Base-by-base conservation (phyloP, 768 basidiomycete species). In the Serendipita sp. region DNA sequence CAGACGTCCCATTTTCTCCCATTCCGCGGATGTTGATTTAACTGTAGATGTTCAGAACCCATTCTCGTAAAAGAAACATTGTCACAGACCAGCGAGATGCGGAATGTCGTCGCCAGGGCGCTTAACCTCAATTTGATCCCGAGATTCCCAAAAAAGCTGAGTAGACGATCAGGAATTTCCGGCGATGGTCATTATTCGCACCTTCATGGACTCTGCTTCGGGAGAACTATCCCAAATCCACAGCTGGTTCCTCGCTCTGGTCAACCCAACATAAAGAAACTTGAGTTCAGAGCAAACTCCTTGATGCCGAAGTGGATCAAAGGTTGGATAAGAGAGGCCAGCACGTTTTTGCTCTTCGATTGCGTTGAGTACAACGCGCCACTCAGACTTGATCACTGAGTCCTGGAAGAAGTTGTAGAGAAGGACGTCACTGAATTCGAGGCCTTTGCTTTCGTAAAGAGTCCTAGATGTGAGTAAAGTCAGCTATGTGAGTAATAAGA, bases 321-420 rank as follows among this genome's bases (percentile, higher is more conserved):
- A 85, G 5, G 71, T 70, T 0, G 84, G 83, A 16, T 77, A 77
- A 3, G 70, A 65, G 7, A 72, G 65, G 11, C 34, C 56, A 47
- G 38, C 3, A 45, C 65, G 51, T 32, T 65, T 63, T 28, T 66
- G 62, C n/a, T 72, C 70, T 38, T 75, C 70, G 0, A 77, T 63
- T 0, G 71, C 75, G 60, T 81, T 80, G 3, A 84, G 70, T 3
- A 86, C 73, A 1, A 85, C 75, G 7, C 83, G 76, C 86, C 86
- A 88, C 54, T 83, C 82, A 0, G 80, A 72, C 1, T 78, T 78
- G 1, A 80, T 72, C 0, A 70, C 68, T 0, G 88, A 89, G 67
- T 86, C 84, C 30, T 81, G 78, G 68, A 89, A 89, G 72, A 88
- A 88, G 67, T 89, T 83, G 68, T 84, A 88, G 10, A 89, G 69